Base-by-base conservation (phyloP, 169 alveolate species). In the Plasmodium adleri region DNA sequence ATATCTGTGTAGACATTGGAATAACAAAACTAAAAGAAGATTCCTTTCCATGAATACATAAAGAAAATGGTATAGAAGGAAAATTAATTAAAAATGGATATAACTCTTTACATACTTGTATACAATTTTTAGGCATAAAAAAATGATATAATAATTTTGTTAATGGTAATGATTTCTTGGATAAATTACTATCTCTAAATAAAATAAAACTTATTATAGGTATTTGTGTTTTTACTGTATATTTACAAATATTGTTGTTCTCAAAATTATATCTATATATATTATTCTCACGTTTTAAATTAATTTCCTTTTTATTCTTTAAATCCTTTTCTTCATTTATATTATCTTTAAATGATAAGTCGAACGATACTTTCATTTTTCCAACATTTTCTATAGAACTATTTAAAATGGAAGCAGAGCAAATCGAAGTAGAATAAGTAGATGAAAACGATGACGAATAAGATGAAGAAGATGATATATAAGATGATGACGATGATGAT, bases 41-140 rank as follows among this genome's bases (percentile, higher is more conserved):
- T 50, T 86, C 92, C 64, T 59, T 72, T 2, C 92, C 92, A 63
- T 59, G 87, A 26, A 86, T 56, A 60, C 92, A 86, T 39, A 86
- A 47, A 17, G 92, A 86, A 64, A 86, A 86, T 7, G 92, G 87
- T 12, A 86, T 47, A 0, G 92, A 86, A 1, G 92, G 92, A 59
- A 86, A 86, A 15, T 45, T 49, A 2, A 49, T 56, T 17, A 86
- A 74, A 32, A 86, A 86, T 9, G 59, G 58, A 72, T 60, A 86
- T 15, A 67, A n/a, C 24, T 86, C 88, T 20, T 63, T 86, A 72
- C 92, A 86, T 0, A 86, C 24, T 7, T 70, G 63, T 54, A 71
- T 54, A 59, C 92, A 72, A 66, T 86, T 86, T 1, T 73, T 68
- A 24, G 92, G 80, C 26, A 86, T 22, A 62, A 86, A 86, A 86